Base-by-base conservation (phyloP, 1,139 yeast genomes). In the Geotrichum carabidarum region DNA sequence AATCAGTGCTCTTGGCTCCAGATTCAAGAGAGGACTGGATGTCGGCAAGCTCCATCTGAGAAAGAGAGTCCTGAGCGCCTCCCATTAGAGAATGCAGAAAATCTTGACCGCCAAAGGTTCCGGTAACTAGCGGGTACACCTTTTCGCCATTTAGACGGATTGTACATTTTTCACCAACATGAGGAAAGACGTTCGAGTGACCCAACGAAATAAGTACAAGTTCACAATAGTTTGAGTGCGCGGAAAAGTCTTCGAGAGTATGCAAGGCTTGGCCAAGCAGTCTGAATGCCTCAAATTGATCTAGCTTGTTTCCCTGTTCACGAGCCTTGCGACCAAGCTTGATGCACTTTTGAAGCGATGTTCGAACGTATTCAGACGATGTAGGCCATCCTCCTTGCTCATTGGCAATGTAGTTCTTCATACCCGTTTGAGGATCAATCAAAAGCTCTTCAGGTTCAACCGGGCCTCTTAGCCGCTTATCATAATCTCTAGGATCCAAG, bases 81-180 rank as follows among this genome's bases (percentile, higher is more conserved):
- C 67, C 66, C 17, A 63, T 50, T 17, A 63, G 44, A 1, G 65
- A 61, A 48, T 63, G 66, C 34, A 63, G 52, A 40, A 64, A 64
- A 41, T 64, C 67, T 37, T 54, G 49, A 22, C 64, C 64, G 6
- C 67, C 67, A 60, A 64, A 64, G 9, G 67, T 62, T 14, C 67
- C 67, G 15, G 67, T 64, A 14, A 64, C 62, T 27, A 64, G 43
- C 22, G 67, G 67, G 43, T 51, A 64, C 4, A 62, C 65, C n/a
- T 18, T 38, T 43, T 61, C 59, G 5, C 65, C 64, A 15, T 58
- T 51, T 22, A 64, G 58, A 22, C 57, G 53, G 42, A 64, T 55
- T 44, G 22, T 44, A 15, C 64, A 59, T 18, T 62, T 49, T 18
- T 57, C 27, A 2, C 67, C 67, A n/a, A 63, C 66, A 40, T 63